Evolutionary conservation across 2,329 filamentous ascomycete genomes (phyloP), one percentile per base, ranked within the genome.

Genomic region (Trichoderma sp.): DNA sequence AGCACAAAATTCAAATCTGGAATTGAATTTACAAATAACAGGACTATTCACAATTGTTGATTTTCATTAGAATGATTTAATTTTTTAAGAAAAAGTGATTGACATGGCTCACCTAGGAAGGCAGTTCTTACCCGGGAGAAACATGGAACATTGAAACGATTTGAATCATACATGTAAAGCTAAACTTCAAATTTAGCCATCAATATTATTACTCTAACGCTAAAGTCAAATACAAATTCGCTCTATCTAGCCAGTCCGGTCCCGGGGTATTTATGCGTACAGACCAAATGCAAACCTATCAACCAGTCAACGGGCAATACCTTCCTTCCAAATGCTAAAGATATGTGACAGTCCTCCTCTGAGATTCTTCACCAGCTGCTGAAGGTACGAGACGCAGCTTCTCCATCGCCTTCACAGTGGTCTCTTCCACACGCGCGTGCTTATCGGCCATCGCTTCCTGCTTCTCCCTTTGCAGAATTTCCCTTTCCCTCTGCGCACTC

Each of bases 401-500:
- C 71, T 82, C 78, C 74, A 84, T 74, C 19, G 84, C 70, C 72
- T 73, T 78, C 37, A 71, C 71, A 8, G 71, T 72, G 5, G 72
- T 72, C 2, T 76, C 72, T 63, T 75, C 75, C 13, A 75, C 74
- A n/a, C 77, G 77, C 7, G 75, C 74, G 21, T 78, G 77, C 70
- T 79, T 93, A 70, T 76, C 75, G 49, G 73, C 75, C 60, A 78
- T 76, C 29, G 75, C 73, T 62, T 74, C 73, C 53, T 76, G 73
- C 66, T 75, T 75, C 73, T 83, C 78, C 74, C 78, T 75, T 73
- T 81, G 79, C 60, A 83, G 72, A 37, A 83, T 78, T 70, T 81
- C 76, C 68, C 83, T 79, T 75, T 88, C 85, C 72, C 80, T 83
- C 68, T 82, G 81, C 49, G 86, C 85, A 73, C 89, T 86, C 78